These are phyloP conservation scores for Malus asiatica DNA, from an alignment of 306 rosid species.

Conservation along the genomic window DNA sequence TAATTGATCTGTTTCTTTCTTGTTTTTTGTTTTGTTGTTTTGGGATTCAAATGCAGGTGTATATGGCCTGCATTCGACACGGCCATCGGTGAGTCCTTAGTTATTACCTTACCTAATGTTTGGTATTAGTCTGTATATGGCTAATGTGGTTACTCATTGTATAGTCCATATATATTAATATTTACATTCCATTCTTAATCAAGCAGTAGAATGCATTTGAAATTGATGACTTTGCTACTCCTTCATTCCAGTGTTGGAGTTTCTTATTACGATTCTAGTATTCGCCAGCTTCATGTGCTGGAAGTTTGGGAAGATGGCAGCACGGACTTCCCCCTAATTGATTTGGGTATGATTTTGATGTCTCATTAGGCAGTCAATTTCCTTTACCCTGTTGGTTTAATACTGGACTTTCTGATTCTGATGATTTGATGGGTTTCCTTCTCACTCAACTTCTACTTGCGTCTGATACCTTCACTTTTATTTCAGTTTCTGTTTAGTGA, in stretches of 20 bases:
- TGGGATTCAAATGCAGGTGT: conserved; percentile 48
- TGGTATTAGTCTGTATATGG: background rate
- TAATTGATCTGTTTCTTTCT: background rate
- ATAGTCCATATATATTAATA: background rate
- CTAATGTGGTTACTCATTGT: background rate
- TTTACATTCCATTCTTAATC: background rate
- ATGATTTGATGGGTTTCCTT: background rate
- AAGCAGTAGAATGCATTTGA: background rate
- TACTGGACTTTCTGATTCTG: conserved; percentile 6
- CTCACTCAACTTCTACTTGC: background rate
- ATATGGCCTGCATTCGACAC: conserved; percentile 84
- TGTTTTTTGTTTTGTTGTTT: background rate
- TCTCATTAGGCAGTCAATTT: conserved; percentile 15
- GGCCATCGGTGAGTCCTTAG: conserved; percentile 56
- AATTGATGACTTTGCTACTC: conserved; percentile 15
- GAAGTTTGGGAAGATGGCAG: conserved; percentile 95
- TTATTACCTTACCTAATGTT: background rate
- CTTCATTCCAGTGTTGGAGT: conserved; percentile 69
- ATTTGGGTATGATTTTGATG: conserved; percentile 55
- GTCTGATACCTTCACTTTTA: background rate
- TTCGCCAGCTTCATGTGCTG: conserved; percentile 81
- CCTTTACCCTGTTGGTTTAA: conserved; percentile 8
- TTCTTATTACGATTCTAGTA: conserved; percentile 79
- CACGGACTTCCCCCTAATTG: conserved; percentile 70
- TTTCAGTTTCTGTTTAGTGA: background rate